These are phyloP conservation scores for Cymbidium sinense DNA, from an alignment of 106 monocot species.

Conservation along the genomic window DNA sequence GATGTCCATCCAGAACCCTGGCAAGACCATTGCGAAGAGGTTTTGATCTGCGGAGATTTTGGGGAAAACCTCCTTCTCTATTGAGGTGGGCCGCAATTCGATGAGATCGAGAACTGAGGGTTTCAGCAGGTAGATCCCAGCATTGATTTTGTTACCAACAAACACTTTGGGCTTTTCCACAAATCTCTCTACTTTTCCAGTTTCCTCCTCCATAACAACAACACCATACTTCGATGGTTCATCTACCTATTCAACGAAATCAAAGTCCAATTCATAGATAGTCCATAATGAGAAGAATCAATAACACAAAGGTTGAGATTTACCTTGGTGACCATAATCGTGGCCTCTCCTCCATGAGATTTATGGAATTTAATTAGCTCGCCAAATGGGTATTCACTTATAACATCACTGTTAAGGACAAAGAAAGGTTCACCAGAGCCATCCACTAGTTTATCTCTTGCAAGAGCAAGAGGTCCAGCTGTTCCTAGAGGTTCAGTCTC, in stretches of 20 bases:
- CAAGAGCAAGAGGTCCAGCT: conserved; percentile 60
- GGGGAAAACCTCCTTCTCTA: conserved; percentile 64
- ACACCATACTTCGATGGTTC: conserved; percentile 68
- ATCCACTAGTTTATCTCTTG: conserved; percentile 55
- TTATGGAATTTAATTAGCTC: conserved; percentile 56
- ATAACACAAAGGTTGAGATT: background rate
- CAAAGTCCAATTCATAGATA: background rate
- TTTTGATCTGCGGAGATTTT: conserved; percentile 36
- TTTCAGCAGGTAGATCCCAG: conserved; percentile 57
- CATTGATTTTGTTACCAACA: conserved; percentile 71
- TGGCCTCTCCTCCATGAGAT: conserved; percentile 52
- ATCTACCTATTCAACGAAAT: conserved; percentile 27
- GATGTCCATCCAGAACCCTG: conserved; percentile 69
- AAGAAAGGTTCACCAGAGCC: conserved; percentile 65
- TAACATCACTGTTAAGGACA: conserved; percentile 74
- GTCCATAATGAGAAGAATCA: background rate
- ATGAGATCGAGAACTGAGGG: conserved; percentile 48
- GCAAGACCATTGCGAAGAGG: conserved; percentile 60
- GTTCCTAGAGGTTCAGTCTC: conserved; percentile 66
- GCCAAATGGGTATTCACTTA: conserved; percentile 57
- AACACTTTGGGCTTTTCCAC: conserved; percentile 58
- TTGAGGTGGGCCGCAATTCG: conserved; percentile 44
- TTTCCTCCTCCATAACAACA: conserved; percentile 49
- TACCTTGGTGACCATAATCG: conserved; percentile 73
- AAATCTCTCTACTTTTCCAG: conserved; percentile 45